phyloP scores from a whole-genome alignment of 2,329 filamentous ascomycete genomes.

The Nectriaceae sp. region DNA sequence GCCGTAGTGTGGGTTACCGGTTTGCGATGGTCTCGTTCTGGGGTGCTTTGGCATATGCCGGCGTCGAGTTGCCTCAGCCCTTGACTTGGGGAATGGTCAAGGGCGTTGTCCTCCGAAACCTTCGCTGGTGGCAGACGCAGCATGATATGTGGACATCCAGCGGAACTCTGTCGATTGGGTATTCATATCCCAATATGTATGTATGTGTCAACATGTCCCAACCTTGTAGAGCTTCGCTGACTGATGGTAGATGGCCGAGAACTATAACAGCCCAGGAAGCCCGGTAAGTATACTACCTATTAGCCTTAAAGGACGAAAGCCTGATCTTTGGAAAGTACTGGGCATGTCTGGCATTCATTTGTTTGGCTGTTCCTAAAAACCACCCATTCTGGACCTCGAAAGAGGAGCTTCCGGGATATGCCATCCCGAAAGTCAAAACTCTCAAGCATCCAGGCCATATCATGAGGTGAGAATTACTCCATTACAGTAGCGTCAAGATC shows the following conservation, averaged over 20 bases:
- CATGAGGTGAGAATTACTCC: conserved; percentile 59
- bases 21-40: conserved; percentile 53
- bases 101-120: conserved; percentile 50
- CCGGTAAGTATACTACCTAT: too few species aligned
- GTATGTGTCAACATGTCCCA: conserved; percentile 72
- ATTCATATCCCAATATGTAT: conserved; percentile 49
- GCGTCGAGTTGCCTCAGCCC: conserved; percentile 61
- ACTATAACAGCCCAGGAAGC: conserved; percentile 64
- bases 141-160: conserved; percentile 56
- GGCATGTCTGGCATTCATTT: conserved; percentile 52
- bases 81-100: conserved; percentile 43
- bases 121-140: conserved; percentile 50
- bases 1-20: conserved; percentile 51
- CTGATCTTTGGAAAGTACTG: conserved; percentile 57
- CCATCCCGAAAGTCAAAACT: conserved; percentile 60
- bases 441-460: conserved; percentile 74
- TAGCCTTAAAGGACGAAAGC: too few species aligned
- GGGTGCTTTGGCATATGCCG: conserved; percentile 45
- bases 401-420: conserved; percentile 37
- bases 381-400: conserved; percentile 48
- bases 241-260: conserved; percentile 72
- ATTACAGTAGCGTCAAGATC: conserved; percentile 74
- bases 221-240: too few species aligned
- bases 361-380: conserved; percentile 34
- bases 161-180: conserved; percentile 50